Percentiles rank a stretch among this genome's conserved stretches.
Evolutionary conservation across 1,284 basidiomycete species (phyloP).

Genomic region (Fomitiporia mediterranea): DNA sequence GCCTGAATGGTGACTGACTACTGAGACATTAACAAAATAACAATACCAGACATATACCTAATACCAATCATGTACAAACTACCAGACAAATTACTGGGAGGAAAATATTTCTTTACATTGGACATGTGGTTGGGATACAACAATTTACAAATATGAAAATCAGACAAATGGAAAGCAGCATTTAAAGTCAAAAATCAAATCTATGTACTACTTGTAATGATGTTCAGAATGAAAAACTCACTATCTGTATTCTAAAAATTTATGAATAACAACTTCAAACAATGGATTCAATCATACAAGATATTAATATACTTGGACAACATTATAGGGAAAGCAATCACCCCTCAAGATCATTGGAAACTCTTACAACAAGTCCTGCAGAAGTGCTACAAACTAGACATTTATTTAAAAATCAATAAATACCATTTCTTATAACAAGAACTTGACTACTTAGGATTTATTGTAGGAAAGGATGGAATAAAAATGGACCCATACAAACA

Average conservation of each 20-base stretch:
- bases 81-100: too few relatives aligned
- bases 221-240: slow-evolving; percentile 36
- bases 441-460: slow-evolving; percentile 18
- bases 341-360: slow-evolving; percentile 12
- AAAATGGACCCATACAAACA: slow-evolving; percentile 25
- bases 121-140: too few relatives aligned
- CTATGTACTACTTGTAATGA: too few relatives aligned
- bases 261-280: slow-evolving; percentile 21
- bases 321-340: slow-evolving; percentile 15
- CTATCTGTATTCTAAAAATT: slow-evolving; percentile 32
- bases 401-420: slow-evolving; percentile 28
- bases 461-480: slow-evolving; percentile 16
- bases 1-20: too few relatives aligned
- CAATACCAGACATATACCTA: too few relatives aligned
- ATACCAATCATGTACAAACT: too few relatives aligned
- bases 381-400: slow-evolving; percentile 1
- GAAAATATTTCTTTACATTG: too few relatives aligned
- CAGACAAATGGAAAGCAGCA: too few relatives aligned
- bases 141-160: too few relatives aligned
- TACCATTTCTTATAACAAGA: slow-evolving; percentile 27
- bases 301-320: slow-evolving; percentile 22
- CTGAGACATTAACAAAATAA: too few relatives aligned
- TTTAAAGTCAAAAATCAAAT: too few relatives aligned
- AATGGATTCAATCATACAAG: slow-evolving; percentile 2
- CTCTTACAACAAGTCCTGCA: slow-evolving; percentile 28